Conservation (phyloP, 2,329 filamentous ascomycete genomes). For the Alternaria arbusti region DNA sequence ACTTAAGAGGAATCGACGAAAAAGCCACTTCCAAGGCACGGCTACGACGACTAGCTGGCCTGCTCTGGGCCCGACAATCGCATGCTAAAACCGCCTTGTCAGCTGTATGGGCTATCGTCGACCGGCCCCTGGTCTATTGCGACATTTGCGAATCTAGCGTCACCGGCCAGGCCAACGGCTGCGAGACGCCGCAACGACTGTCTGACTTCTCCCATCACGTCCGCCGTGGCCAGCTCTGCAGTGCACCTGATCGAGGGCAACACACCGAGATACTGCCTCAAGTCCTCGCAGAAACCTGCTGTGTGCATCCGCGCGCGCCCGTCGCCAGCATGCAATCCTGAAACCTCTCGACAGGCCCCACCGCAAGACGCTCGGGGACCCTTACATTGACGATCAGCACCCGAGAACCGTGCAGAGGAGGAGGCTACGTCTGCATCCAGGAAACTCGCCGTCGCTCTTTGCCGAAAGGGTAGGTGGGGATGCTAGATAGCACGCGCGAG, state of each 20-base stretch:
- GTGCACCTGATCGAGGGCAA: not conserved
- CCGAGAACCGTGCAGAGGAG: not conserved
- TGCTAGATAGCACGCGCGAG: not conserved
- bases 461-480: constrained; percentile 12
- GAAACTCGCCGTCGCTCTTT: constrained; percentile 1
- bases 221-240: not conserved
- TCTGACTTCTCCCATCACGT: not conserved
- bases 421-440: constrained; percentile 2
- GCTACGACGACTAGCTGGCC: constrained; percentile 4
- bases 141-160: constrained; percentile 11
- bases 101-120: constrained; percentile 7
- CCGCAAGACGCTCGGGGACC: not conserved
- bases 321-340: not conserved
- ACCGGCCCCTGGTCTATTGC: constrained; percentile 12
- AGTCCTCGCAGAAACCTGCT: not conserved
- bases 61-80: constrained; percentile 9
- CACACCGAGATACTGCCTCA: not conserved
- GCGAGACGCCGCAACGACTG: not conserved
- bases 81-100: constrained; percentile 10
- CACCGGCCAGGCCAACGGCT: constrained; percentile 9
- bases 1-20: constrained; percentile 12
- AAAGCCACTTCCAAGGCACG: constrained; percentile 9
- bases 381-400: constrained; percentile 1
- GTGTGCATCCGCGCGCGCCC: not conserved
- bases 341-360: not conserved